phyloP scores from a whole-genome alignment of 163 green algal species.

The Coccomyxa subellipsoidea region DNA sequence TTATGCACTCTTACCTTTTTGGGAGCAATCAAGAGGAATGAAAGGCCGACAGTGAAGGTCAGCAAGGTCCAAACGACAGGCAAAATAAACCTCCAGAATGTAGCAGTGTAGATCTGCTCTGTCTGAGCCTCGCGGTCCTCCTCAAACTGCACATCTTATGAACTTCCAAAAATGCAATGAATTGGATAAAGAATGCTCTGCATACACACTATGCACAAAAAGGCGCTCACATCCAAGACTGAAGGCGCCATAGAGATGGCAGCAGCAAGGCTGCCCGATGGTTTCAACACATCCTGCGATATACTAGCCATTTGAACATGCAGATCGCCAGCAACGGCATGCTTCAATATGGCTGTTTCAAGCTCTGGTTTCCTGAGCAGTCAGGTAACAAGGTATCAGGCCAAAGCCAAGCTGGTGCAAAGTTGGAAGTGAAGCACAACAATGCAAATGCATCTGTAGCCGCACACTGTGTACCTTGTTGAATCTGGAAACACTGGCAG shows the following conservation, averaged over 20 bases:
- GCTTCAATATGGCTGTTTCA: not conserved
- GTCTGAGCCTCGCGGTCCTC: not conserved
- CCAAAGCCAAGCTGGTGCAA: too few relatives aligned
- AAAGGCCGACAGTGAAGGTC: not conserved
- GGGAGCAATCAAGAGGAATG: not conserved
- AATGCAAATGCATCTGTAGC: too few relatives aligned
- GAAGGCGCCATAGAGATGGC: not conserved
- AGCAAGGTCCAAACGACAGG: not conserved
- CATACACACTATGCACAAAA: not conserved
- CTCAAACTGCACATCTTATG: not conserved
- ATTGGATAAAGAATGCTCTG: not conserved
- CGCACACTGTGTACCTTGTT: too few relatives aligned
- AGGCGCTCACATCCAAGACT: not conserved
- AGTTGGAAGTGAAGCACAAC: too few relatives aligned
- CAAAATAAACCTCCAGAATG: not conserved
- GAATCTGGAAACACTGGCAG: not conserved
- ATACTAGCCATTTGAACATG: not conserved
- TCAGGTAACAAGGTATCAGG: too few relatives aligned
- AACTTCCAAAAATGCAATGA: not conserved
- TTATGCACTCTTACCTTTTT: not conserved
- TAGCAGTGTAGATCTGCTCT: not conserved
- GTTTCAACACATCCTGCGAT: not conserved
- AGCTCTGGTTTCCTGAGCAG: too few relatives aligned
- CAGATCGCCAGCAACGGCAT: not conserved
- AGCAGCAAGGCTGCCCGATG: not conserved